Evolutionary conservation across 2,329 filamentous ascomycete genomes (phyloP).

Genomic region (Fusarium guadeloupense): DNA sequence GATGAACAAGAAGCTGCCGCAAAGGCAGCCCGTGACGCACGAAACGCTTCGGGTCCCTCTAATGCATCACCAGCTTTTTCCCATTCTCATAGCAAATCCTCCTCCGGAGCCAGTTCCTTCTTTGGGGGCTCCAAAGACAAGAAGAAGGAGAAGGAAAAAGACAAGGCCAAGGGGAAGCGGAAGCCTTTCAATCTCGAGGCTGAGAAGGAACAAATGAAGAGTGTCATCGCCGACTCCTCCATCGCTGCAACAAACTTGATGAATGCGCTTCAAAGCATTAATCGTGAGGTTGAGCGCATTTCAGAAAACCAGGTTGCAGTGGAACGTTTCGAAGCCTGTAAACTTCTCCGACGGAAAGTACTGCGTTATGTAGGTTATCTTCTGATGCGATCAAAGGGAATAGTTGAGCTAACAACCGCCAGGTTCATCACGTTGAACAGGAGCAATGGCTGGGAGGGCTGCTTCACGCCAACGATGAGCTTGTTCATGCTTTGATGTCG

Average conservation of each 20-base stretch:
- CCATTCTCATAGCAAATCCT: slow-evolving; percentile 49
- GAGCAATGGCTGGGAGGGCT: slow-evolving; percentile 93
- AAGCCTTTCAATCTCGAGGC: slow-evolving; percentile 83
- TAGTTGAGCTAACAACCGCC: slow-evolving; percentile 3
- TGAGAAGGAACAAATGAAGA: slow-evolving; percentile 87
- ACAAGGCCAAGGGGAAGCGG: slow-evolving; percentile 65
- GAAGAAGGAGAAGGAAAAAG: slow-evolving; percentile 63
- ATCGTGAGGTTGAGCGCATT: slow-evolving; percentile 86
- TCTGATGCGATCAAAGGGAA: neutral
- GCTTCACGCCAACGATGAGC: slow-evolving; percentile 92
- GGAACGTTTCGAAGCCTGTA: slow-evolving; percentile 85
- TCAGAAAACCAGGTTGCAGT: slow-evolving; percentile 83
- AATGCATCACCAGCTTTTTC: slow-evolving; percentile 22
- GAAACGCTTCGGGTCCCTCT: slow-evolving; percentile 35
- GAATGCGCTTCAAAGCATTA: slow-evolving; percentile 89
- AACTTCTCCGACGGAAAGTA: slow-evolving; percentile 83
- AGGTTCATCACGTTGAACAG: slow-evolving; percentile 89
- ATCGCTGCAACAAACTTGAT: slow-evolving; percentile 90
- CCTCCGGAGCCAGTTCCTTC: slow-evolving; percentile 49
- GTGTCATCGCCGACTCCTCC: slow-evolving; percentile 87
- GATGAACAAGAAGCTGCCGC: slow-evolving; percentile 66
- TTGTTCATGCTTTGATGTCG: slow-evolving; percentile 92
- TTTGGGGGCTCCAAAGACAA: slow-evolving; percentile 60
- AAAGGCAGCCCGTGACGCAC: slow-evolving; percentile 44
- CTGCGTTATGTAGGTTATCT: slow-evolving; percentile 74